Base-by-base conservation (phyloP, 2,329 filamentous ascomycete species). In the Alternaria sp. region DNA sequence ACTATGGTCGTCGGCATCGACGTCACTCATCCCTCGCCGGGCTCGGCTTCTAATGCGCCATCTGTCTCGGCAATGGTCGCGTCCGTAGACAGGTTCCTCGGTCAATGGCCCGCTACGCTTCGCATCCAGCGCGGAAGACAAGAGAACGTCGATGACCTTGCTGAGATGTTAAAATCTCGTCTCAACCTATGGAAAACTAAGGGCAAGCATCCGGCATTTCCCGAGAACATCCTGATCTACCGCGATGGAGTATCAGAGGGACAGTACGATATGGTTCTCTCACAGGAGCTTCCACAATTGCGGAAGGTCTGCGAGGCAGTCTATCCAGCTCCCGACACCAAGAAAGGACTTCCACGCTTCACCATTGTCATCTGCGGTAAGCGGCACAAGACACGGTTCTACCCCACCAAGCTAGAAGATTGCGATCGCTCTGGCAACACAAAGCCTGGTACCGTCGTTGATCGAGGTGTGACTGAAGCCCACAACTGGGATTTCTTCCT, bases 1-100 rank as follows among this genome's bases (percentile, higher is more conserved):
- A 95, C 93, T 0, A 96, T 97, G 91, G 81, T 97, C 1, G 86
- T 95, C 4, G 93, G 93, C 0, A 89, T 94, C 66, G 94, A 97
- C 71, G 93, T 97, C 0, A 95, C 93, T 0, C 94, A 97, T 68
- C 93, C 93, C 0, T 93, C 92, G 22, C 86, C 87, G 0, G 87
- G 86, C 0, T 88, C 85, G 1, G 75, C 81, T 0, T 76, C 81
- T 1, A 79, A 76, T 0, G 87, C 90, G 0, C 92, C 92, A 2
- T 94, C 90, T 73, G 84, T 96, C 34, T 91, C 92, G 1, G 91
- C 88, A 0, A 86, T 97, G 61, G 93, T 96, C 2, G 88, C 91
- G 1, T 94, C 88, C 36, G 77, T 91, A 5, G 91, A 96, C 73
- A 77, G 79, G 1, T 75, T 85, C 1, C 83, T 96, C 9, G 88